Evolutionary conservation across 2,329 filamentous ascomycete species (phyloP).

Genomic region (Peltaster fructicola): DNA sequence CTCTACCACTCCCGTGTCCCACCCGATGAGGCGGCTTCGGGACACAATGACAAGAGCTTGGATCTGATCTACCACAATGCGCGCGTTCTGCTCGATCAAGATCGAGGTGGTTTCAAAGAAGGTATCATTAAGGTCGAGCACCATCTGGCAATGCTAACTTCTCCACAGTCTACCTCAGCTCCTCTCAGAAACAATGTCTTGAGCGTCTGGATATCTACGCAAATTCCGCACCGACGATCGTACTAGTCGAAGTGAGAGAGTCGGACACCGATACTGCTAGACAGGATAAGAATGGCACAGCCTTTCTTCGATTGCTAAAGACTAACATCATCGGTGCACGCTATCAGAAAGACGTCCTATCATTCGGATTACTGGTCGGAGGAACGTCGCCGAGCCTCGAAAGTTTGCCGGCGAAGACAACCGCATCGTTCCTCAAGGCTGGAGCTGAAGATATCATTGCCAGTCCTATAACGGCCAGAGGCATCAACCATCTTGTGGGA

Average conservation of each 20-base stretch:
- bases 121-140: conserved; percentile 8
- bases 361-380: conserved; percentile 9
- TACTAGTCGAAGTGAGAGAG: conserved; percentile 11
- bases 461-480: conserved; percentile 55
- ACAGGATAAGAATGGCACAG: conserved; percentile 4
- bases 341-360: conserved; percentile 14
- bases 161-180: conserved; percentile 15
- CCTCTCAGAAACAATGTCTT: conserved; percentile 10
- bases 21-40: conserved; percentile 5
- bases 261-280: conserved; percentile 2
- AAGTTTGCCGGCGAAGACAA: conserved; percentile 2
- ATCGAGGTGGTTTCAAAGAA: conserved; percentile 16
- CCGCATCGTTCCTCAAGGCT: conserved; percentile 51
- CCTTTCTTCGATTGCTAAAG: conserved; percentile 11
- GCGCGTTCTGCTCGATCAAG: conserved; percentile 14
- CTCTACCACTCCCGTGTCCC: conserved; percentile 8
- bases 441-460: conserved; percentile 76
- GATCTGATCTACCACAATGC: conserved; percentile 13
- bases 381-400: background rate
- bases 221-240: conserved; percentile 10
- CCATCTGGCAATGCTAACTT: conserved; percentile 4
- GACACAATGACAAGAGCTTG: conserved; percentile 4
- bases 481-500: conserved; percentile 15
- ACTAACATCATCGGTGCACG: conserved; percentile 11
- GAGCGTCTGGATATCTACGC: conserved; percentile 12